Evolutionary conservation across 306 rosid genomes (phyloP), one percentile per base, ranked within the genome.

Genomic region (Cucumis cinereus): DNA sequence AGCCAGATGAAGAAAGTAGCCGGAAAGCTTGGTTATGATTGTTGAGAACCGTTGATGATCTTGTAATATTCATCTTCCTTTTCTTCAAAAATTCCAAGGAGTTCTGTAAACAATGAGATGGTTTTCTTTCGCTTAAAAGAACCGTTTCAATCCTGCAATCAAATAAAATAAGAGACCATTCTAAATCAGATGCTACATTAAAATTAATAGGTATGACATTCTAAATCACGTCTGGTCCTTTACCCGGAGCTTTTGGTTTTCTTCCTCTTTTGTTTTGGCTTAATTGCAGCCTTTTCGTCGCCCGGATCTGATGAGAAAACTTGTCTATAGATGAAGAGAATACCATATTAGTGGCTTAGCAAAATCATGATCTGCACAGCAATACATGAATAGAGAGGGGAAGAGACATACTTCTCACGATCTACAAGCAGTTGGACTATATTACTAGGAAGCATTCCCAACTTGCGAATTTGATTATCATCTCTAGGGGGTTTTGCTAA

Each of bases 1-100:
- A 50, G 64, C 98, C 94, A 0, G 97, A 86, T 16, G 76, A 30
- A 67, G 94, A 81, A 54, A 94, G 91, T 17, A 88, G 82, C 64
- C 97, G 95, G 60, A 92, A 82, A 22, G 98, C 96, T 84, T 80
- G 88, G 84, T 86, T 90, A 73, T 95, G 81, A 86, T 94, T 92
- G 79, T 84, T 86, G 85, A 94, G 86, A 81, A 90, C 95, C 30
- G 96, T 68, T 57, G 86, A 68, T 4, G 99, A 94, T 83, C 99
- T 91, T 10, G 82, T 45, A 75, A 94, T 87, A 12, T 85, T 82
- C 91, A 81, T 83, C 85, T 90, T 89, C 80, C 89, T 88, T 59
- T 85, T 77, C 82, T 88, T 88, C 87, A 94, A 90, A 91, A 94
- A 94, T 16, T 86, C 91, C 73, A 92, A 72, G 71, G 99, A 90